Percentiles rank a stretch among this genome's conserved stretches.
These are phyloP conservation scores for Geranomyces variabilis DNA, from an alignment of 192 early-diverging fungal species.

Conservation along the genomic window DNA sequence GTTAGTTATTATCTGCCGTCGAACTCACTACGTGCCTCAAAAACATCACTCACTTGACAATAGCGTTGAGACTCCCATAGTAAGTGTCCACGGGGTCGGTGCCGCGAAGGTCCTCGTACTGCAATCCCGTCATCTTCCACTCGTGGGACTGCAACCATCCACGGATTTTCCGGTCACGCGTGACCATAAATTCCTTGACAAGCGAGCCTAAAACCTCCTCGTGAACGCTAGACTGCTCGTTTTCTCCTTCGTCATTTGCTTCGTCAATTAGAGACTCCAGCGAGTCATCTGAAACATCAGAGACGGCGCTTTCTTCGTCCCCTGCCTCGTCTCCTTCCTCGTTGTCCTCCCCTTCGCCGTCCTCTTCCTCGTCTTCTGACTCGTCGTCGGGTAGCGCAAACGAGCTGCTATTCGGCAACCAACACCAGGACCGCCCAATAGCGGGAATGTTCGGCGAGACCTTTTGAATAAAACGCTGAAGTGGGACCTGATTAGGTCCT, in stretches of 20 bases:
- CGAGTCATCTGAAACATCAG: too few relatives aligned
- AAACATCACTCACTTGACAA: conserved; percentile 2
- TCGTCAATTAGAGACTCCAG: too few relatives aligned
- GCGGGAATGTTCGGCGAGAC: not conserved
- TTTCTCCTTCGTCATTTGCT: not conserved
- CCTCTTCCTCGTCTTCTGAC: not conserved
- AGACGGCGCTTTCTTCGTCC: not conserved
- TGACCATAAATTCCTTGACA: not conserved
- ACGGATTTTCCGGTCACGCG: not conserved
- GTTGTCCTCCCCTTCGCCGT: not conserved
- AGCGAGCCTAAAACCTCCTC: too few relatives aligned
- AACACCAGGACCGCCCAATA: conserved; percentile 5
- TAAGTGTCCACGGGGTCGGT: conserved; percentile 6
- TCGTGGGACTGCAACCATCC: not conserved
- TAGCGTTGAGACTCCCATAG: conserved; percentile 10
- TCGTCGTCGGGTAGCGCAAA: conserved; percentile 3
- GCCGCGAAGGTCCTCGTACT: conserved; percentile 1
- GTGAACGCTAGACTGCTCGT: too few relatives aligned
- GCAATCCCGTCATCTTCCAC: not conserved
- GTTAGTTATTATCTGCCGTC: not conserved
- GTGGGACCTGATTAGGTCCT: not conserved
- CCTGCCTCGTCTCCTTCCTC: not conserved
- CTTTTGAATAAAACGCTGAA: conserved; percentile 1
- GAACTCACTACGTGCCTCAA: not conserved
- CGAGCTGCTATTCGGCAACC: not conserved